Base-by-base conservation (phyloP, 768 basidiomycete genomes). In the Lentinula lateritia region DNA sequence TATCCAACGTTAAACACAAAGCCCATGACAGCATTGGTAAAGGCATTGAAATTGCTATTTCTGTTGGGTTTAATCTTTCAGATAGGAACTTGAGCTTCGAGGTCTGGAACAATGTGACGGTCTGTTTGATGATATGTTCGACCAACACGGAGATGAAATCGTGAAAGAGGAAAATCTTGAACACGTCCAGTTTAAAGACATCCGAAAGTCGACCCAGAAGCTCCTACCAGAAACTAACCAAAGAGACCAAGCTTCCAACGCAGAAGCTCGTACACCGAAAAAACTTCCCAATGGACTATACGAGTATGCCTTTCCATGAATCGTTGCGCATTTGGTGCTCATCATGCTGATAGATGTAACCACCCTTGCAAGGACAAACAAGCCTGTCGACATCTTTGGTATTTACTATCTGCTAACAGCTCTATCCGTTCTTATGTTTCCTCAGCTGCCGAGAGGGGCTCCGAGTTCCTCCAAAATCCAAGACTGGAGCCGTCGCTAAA, bases 281-380 rank as follows among this genome's bases (percentile, higher is more conserved):
- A 78, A 74, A 65, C 75, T 86, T 15, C 73, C 81, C 1, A 87
- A 90, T 68, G 89, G 89, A 13, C 87, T 83, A 61, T 86, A 83
- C 64, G 75, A 77, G 90, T 88, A 81, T 62, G n/a, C 54, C 36
- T 61, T 43, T 38, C 43, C 48, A 45, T 9, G 34, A 32, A 50
- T 20, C 3, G 32, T 59, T 58, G 5, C 23, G 54, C 9, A 7
- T 38, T 42, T 58, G 34, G 52, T 18, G 48, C 46, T 23, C 15
- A 65, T 28, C 16, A 58, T 35, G 20, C 32, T 60, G 5, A 61
- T 42, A 92, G 90, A 54, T 94, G 92, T 68, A 89, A 90, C 65
- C 92, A 94, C 66, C 56, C 80, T 20, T 94, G 92, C 78, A 90
- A 88, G 69, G 85, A 92, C 67, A 93, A 92, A 71, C 73, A 75